Evolutionary conservation across 2,329 filamentous ascomycete species (phyloP).

Genomic region (Hypoxylon sp.): DNA sequence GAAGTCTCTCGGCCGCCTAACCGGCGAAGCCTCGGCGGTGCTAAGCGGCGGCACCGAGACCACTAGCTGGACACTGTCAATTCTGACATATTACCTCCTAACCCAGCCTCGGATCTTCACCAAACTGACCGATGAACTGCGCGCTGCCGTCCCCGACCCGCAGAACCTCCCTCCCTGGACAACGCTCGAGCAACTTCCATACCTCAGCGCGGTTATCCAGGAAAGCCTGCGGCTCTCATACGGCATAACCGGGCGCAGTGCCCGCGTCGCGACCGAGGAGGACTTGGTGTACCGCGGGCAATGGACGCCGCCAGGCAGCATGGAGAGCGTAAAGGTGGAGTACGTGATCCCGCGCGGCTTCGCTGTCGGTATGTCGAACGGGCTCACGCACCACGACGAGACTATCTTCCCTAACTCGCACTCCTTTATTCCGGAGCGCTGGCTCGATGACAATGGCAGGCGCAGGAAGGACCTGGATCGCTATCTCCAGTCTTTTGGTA

Average conservation of each 20-base stretch:
- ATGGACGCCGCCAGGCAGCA: background rate
- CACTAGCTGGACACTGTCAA: constrained; percentile 53
- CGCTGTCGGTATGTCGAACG: constrained; percentile 42
- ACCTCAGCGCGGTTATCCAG: constrained; percentile 44
- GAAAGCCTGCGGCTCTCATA: constrained; percentile 47
- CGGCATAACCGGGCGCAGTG: constrained; percentile 33
- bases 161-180: constrained; percentile 37
- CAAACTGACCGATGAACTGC: constrained; percentile 56
- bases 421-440: constrained; percentile 47
- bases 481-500: constrained; percentile 43
- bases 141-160: constrained; percentile 28
- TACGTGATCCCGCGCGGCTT: constrained; percentile 47
- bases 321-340: constrained; percentile 9
- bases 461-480: constrained; percentile 36
- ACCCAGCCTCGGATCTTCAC: constrained; percentile 51
- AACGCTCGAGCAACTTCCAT: constrained; percentile 46
- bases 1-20: constrained; percentile 53
- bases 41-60: constrained; percentile 59
- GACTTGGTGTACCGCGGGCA: constrained; percentile 41
- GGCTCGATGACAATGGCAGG: constrained; percentile 39
- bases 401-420: constrained; percentile 43
- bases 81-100: constrained; percentile 57
- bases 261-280: constrained; percentile 43
- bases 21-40: constrained; percentile 54
- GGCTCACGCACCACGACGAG: constrained; percentile 46